These are phyloP conservation scores for Phytophthora tentaculata DNA, from an alignment of 352 stramenopile species.

Conservation along the genomic window DNA sequence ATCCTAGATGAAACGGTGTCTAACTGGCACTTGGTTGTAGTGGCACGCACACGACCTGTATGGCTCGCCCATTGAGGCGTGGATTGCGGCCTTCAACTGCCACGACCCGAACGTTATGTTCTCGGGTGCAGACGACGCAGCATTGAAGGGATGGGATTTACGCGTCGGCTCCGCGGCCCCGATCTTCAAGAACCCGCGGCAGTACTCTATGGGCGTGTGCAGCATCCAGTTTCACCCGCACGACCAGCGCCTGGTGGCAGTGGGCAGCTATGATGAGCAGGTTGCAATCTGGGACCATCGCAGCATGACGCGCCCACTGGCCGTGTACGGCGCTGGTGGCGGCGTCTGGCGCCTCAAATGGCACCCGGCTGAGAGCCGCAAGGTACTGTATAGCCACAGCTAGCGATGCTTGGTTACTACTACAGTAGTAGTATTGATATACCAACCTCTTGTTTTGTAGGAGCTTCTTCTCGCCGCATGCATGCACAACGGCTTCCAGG, in stretches of 20 bases:
- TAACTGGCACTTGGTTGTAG: constrained; percentile 39
- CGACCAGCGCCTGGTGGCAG: constrained; percentile 63
- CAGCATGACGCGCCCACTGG: constrained; percentile 60
- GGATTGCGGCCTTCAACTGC: constrained; percentile 85
- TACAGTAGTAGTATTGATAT: no score
- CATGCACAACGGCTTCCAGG: constrained; percentile 90
- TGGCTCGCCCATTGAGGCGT: constrained; percentile 80
- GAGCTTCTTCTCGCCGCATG: constrained; percentile 78
- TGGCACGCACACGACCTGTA: constrained; percentile 81
- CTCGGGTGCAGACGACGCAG: constrained; percentile 81
- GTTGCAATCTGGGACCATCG: constrained; percentile 82
- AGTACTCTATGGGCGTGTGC: constrained; percentile 86
- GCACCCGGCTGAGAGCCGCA: constrained; percentile 52
- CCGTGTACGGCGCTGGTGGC: constrained; percentile 56
- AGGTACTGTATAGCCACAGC: constrained; percentile 52
- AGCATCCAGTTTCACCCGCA: constrained; percentile 86
- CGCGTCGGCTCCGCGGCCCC: constrained; percentile 36
- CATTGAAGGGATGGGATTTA: constrained; percentile 83
- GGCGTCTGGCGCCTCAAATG: constrained; percentile 89
- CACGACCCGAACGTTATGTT: constrained; percentile 80
- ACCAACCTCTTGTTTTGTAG: constrained; percentile 32
- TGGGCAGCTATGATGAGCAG: constrained; percentile 88
- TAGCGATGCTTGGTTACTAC: not conserved
- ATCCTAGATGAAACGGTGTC: constrained; percentile 17
- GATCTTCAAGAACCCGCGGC: constrained; percentile 62